A percentile compares a stretch with the other conserved stretches of the same genome.
Evolutionary conservation across 208 protist genomes (phyloP).

Genomic region (Endotrypanum monterogeii): DNA sequence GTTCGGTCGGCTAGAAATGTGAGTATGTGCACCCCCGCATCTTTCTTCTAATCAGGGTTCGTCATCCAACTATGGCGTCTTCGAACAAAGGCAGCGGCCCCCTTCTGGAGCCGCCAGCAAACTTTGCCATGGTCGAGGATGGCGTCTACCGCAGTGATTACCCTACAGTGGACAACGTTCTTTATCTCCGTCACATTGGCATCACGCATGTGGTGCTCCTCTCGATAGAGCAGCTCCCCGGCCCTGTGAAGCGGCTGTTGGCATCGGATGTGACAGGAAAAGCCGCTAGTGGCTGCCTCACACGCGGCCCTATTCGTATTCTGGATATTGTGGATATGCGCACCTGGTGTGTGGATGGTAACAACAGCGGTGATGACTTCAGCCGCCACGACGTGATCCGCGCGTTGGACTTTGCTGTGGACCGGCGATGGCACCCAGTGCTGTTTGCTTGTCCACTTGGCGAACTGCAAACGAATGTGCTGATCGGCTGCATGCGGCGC

Average conservation of each 20-base stretch:
- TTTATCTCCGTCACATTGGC: slow-evolving; percentile 73
- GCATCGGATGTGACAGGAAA: slow-evolving; percentile 16
- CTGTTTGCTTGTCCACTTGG: slow-evolving; percentile 88
- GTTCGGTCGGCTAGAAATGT: not conserved
- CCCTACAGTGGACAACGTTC: slow-evolving; percentile 63
- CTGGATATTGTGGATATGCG: slow-evolving; percentile 59
- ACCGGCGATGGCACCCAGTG: slow-evolving; percentile 85
- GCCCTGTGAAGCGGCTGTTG: slow-evolving; percentile 43
- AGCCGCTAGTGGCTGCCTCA: slow-evolving; percentile 12
- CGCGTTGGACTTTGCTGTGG: slow-evolving; percentile 81
- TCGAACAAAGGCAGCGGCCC: slow-evolving; percentile 4
- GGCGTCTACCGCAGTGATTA: slow-evolving; percentile 88
- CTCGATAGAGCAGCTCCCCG: slow-evolving; percentile 77
- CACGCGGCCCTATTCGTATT: slow-evolving; percentile 43
- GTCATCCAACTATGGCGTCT: not conserved
- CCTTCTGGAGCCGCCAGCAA: slow-evolving; percentile 55
- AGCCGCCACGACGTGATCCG: slow-evolving; percentile 64
- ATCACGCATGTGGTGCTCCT: slow-evolving; percentile 84
- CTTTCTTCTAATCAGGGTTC: not conserved
- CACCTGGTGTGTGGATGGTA: slow-evolving; percentile 63
- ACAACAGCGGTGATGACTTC: slow-evolving; percentile 69
- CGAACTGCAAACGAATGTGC: slow-evolving; percentile 83
- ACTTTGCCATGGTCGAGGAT: slow-evolving; percentile 81
- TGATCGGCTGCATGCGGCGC: slow-evolving; percentile 88
- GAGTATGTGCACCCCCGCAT: not conserved